Base-by-base conservation (phyloP, 2,329 filamentous ascomycete genomes). In the Diaporthe sp. region DNA sequence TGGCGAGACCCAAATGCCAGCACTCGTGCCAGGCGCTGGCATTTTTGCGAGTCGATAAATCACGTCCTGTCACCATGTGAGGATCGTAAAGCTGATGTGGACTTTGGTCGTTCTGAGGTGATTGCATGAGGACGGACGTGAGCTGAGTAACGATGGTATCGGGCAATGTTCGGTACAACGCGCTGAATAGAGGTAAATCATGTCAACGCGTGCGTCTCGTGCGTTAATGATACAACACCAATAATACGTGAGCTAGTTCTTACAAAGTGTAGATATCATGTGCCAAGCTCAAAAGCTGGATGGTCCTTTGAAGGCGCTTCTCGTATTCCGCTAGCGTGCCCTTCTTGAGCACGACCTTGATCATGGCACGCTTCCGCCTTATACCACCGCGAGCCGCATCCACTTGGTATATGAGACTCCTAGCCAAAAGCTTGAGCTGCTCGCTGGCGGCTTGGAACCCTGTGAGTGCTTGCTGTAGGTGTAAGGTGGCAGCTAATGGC, bases 51-150 rank as follows among this genome's bases (percentile, higher is more conserved):
- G 25, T 64, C 2, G 40, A 47, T 4, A 3, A 12, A 4, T 22
- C 10, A 8, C 9, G 25, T 0, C 9, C 22, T 19, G 35, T 8
- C 1, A n/a, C 5, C 1, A 8, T 40, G 5, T 2, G n/a, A 17
- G 13, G 1, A 17, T 3, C 7, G 17, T 40, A 12, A 0, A 17
- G 2, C 2, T 25, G 6, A 10, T 12, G 1, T 2, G 13, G 40
- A 3, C 10, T 4, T 17, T 7, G 38, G 8, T 17, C 17, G 8
- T 2, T 4, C 17, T 22, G 25, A 19, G 25, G 8, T 5, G 38
- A 30, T 13, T 33, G 38, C 1, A 15, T 1, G 4, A 45, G 58
- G 8, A 40, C 40, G 25, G 6, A 15, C 58, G 13, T 45, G 17
- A 64, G 2, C 38, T 47, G 40, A n/a, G 58, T 45, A 33, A 30